Conservation (phyloP, 2,329 filamentous ascomycete species). For the Fonsecaea monophora region DNA sequence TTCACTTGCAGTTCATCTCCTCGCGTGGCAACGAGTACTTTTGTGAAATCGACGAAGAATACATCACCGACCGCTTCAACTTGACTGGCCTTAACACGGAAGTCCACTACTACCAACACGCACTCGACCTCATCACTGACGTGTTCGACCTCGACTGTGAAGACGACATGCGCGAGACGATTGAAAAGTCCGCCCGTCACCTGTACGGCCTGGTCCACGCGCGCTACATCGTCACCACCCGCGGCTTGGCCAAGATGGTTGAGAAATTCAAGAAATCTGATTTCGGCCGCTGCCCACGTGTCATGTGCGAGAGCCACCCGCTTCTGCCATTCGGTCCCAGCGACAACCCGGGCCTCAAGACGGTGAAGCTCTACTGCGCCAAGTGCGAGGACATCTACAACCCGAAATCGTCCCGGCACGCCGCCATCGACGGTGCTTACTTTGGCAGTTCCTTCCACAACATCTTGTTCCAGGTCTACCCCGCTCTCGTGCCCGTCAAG, state of each 20-base stretch:
- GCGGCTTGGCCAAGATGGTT: constrained; percentile 95
- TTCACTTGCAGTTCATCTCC: constrained; percentile 82
- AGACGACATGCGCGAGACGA: constrained; percentile 96
- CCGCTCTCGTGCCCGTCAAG: constrained; percentile 85
- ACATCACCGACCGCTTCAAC: constrained; percentile 97
- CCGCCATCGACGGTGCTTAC: constrained; percentile 94
- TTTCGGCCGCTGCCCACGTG: constrained; percentile 96
- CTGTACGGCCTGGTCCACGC: constrained; percentile 96
- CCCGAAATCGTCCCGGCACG: constrained; percentile 95
- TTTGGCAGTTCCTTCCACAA: constrained; percentile 99
- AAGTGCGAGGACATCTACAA: constrained; percentile 99
- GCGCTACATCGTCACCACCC: constrained; percentile 93
- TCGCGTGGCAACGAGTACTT: constrained; percentile 99
- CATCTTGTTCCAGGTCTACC: constrained; percentile 98
- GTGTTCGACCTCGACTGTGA: constrained; percentile 99
- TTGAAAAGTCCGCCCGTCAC: constrained; percentile 95
- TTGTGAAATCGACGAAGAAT: constrained; percentile 99
- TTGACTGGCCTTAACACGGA: constrained; percentile 95
- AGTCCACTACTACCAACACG: constrained; percentile 99
- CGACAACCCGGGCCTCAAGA: constrained; percentile 83
- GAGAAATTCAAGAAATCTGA: constrained; percentile 99
- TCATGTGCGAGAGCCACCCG: constrained; percentile 91
- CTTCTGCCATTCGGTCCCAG: constrained; percentile 93
- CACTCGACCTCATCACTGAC: constrained; percentile 93
- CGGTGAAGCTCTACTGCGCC: constrained; percentile 95